Percentiles rank a stretch among this genome's conserved stretches.
Conservation (phyloP, 2,329 filamentous ascomycete species). For the Elsinoe fawcettii region DNA sequence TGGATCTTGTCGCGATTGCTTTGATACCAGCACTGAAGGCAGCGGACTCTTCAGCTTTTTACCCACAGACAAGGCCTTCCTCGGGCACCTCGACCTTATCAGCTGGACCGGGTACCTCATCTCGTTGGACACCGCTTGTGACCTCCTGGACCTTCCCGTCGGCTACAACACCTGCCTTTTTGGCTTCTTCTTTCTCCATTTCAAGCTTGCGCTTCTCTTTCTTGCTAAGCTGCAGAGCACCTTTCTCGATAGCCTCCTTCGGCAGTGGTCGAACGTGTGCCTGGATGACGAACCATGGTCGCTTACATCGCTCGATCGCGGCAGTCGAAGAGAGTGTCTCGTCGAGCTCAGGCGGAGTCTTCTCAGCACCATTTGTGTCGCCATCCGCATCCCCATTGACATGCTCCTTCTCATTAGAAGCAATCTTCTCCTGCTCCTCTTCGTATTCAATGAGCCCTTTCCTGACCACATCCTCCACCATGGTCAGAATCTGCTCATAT, state of each 20-base stretch:
- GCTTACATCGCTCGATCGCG: conserved; percentile 63
- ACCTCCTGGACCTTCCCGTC: conserved; percentile 26
- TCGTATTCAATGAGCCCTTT: conserved; percentile 61
- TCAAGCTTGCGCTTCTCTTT: conserved; percentile 44
- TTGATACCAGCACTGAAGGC: no score
- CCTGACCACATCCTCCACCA: conserved; percentile 69
- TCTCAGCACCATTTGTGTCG: conserved; percentile 22
- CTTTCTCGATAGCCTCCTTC: conserved; percentile 76
- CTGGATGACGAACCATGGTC: conserved; percentile 87
- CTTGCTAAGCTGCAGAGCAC: conserved; percentile 66
- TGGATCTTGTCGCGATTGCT: no score
- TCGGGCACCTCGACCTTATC: conserved; percentile 20
- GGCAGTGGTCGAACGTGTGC: conserved; percentile 80
- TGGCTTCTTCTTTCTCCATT: conserved; percentile 30
- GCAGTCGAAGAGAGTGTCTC: conserved; percentile 38
- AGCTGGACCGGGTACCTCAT: neutral
- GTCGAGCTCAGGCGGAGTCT: conserved; percentile 18
- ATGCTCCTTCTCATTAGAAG: conserved; percentile 27
- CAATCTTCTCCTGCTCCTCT: conserved; percentile 12
- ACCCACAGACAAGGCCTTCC: conserved; percentile 19
- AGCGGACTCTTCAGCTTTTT: no score
- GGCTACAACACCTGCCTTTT: conserved; percentile 23
- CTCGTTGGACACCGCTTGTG: conserved; percentile 17
- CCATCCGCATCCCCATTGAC: conserved; percentile 17
- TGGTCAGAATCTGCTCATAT: conserved; percentile 66